Base-by-base conservation (phyloP, 805 yeast species). In the Yueomyces sinensis region DNA sequence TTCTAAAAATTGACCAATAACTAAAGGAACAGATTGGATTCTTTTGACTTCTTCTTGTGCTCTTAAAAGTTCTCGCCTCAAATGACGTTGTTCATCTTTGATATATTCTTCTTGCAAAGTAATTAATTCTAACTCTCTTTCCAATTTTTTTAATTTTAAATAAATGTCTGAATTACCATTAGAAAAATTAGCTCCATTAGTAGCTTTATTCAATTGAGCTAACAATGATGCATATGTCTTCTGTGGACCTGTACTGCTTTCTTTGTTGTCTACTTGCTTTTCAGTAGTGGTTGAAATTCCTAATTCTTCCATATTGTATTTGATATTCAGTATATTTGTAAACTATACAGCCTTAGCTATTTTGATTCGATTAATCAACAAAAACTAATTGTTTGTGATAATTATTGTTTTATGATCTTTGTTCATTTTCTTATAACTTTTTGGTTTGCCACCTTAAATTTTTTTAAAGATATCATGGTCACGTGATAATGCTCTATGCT, bases 11-110 rank as follows among this genome's bases (percentile, higher is more conserved):
- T 91, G 98, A 17, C 99, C 99, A 59, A 91, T 91, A 13, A 91
- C 99, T 44, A 93, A 69, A 13, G 98, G 98, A 33, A 91, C 98
- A 3, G 95, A 82, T 54, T 91, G 95, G 56, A 91, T 93, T 50
- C 95, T 74, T 60, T 91, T 89, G 31, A 91, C 98, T 62, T 91
- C 99, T 59, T 91, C 98, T 58, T 93, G 97, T 2, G 98, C 98
- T 49, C 96, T 76, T 32, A 87, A 76, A 37, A 91, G 70, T 64
- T 91, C 99, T 44, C 96, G 72, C 52, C 84, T 87, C 57, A 91
- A 68, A 61, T 89, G 95, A 53, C 95, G 91, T 54, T 87, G 96
- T 59, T 91, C 99, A 58, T 91, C 98, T 54, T 93, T 91, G 55
- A 91, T 86, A 58, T 89, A 93, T 40, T 87, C 96, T 58, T 91